phyloP scores from a whole-genome alignment of 225 moss, liverwort and hornwort genomes.

The Lunularia cruciata region DNA sequence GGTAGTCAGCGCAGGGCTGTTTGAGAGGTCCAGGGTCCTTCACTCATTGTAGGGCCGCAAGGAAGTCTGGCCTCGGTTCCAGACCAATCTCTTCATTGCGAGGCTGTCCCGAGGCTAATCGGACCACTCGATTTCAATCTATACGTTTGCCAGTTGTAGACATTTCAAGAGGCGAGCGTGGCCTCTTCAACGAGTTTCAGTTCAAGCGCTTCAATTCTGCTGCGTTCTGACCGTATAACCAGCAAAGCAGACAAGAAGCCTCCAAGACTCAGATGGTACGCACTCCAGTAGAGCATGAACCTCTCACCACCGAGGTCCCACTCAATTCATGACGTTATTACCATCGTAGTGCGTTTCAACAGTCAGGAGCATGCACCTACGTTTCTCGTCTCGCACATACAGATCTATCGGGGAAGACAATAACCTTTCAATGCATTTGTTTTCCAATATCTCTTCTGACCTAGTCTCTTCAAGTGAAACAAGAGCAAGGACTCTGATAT shows the following conservation, averaged over 20 bases:
- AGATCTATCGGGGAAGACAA: too few species aligned
- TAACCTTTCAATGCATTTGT: too few species aligned
- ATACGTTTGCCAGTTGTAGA: not conserved
- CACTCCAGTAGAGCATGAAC: constrained; percentile 11
- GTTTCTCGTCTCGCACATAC: too few species aligned
- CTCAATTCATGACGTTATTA: not conserved
- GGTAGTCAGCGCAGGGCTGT: not conserved
- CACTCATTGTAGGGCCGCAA: constrained; percentile 24
- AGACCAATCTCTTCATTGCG: constrained; percentile 26
- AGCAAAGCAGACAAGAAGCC: not conserved
- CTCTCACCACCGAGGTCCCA: not conserved
- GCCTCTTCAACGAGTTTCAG: not conserved
- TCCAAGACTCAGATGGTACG: not conserved
- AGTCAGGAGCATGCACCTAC: constrained; percentile 5
- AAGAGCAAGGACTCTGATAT: too few species aligned
- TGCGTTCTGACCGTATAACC: not conserved
- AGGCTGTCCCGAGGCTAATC: constrained; percentile 23
- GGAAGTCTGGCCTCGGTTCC: constrained; percentile 14
- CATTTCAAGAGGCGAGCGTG: constrained; percentile 1
- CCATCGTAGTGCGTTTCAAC: not conserved
- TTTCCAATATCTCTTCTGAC: too few species aligned
- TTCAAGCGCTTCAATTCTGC: not conserved
- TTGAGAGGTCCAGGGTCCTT: constrained; percentile 15
- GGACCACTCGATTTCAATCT: constrained; percentile 23
- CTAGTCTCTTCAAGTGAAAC: too few species aligned